Conservation (phyloP, 176 grass and related monocot genomes). For the Poa pratensis region DNA sequence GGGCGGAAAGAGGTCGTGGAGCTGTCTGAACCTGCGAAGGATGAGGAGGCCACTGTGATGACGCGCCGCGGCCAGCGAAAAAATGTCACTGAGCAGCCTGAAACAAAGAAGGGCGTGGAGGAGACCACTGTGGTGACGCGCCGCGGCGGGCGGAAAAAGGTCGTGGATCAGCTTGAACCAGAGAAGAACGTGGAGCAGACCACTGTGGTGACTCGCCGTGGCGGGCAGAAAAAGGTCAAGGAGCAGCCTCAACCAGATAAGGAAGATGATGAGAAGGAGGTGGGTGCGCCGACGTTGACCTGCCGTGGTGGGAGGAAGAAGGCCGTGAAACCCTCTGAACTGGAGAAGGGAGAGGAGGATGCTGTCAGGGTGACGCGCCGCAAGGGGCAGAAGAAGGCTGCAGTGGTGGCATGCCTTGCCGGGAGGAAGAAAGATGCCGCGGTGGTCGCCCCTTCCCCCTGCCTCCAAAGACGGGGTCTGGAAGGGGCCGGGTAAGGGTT, state of each 20-base stretch:
- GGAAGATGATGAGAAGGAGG: background rate
- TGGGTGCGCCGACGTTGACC: background rate
- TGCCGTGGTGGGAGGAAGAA: constrained; percentile 22
- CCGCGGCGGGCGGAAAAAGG: background rate
- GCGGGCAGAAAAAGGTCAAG: background rate
- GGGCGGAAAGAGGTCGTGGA: background rate
- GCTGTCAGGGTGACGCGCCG: background rate
- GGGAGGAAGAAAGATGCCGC: constrained; percentile 30
- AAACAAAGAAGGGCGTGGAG: background rate
- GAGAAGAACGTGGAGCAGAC: background rate
- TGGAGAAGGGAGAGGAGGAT: background rate
- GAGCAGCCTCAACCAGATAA: background rate
- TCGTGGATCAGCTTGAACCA: background rate
- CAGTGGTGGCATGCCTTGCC: constrained; percentile 18
- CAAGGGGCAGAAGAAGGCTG: constrained; percentile 23
- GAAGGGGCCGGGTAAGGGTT: constrained; percentile 7
- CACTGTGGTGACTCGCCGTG: constrained; percentile 19
- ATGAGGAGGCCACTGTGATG: background rate
- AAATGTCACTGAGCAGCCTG: background rate
- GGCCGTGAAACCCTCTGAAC: constrained; percentile 14
- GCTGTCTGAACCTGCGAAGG: constrained; percentile 1
- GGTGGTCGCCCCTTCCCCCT: background rate
- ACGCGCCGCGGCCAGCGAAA: background rate
- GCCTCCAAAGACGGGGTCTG: constrained; percentile 8
- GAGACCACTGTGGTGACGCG: background rate